A percentile compares a stretch with the other conserved stretches of the same genome.
Conservation (phyloP, 1,139 yeast species). For the Pichia sp. region DNA sequence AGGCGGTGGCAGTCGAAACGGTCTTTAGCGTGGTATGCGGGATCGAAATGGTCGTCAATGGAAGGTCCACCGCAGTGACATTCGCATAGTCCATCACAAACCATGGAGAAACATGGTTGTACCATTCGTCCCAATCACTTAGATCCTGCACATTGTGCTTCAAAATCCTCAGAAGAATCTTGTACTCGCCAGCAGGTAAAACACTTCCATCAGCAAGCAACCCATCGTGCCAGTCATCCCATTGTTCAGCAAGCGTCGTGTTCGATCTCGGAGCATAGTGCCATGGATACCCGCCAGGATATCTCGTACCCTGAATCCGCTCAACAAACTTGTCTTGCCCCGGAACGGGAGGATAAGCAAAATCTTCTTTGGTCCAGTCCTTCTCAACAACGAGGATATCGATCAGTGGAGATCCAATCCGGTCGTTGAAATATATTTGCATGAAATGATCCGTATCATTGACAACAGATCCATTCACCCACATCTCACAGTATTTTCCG, state of each 20-base stretch:
- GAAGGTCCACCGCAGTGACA: slow-evolving; percentile 2
- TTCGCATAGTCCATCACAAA: slow-evolving; percentile 3
- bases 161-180: slow-evolving; percentile 2
- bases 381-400: slow-evolving; percentile 8
- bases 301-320: slow-evolving; percentile 3
- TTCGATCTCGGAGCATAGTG: slow-evolving; percentile 7
- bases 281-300: slow-evolving; percentile 7
- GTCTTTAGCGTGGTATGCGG: not conserved
- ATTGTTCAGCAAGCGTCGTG: not conserved
- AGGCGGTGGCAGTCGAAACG: not conserved
- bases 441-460: slow-evolving; percentile 6
- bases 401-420: slow-evolving; percentile 8
- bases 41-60: not conserved
- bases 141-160: slow-evolving; percentile 5
- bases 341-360: slow-evolving; percentile 7
- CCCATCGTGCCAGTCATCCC: slow-evolving; percentile 10
- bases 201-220: slow-evolving; percentile 2
- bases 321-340: slow-evolving; percentile 9
- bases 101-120: slow-evolving; percentile 9
- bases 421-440: slow-evolving; percentile 3
- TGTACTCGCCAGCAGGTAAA: slow-evolving; percentile 7
- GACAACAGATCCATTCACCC: slow-evolving; percentile 5
- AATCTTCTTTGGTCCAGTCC: slow-evolving; percentile 11
- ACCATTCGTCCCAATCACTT: slow-evolving; percentile 5
- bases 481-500: slow-evolving; percentile 5